These are phyloP conservation scores for Pleurotus tuoliensis DNA, from an alignment of 768 basidiomycete genomes.

Conservation along the genomic window DNA sequence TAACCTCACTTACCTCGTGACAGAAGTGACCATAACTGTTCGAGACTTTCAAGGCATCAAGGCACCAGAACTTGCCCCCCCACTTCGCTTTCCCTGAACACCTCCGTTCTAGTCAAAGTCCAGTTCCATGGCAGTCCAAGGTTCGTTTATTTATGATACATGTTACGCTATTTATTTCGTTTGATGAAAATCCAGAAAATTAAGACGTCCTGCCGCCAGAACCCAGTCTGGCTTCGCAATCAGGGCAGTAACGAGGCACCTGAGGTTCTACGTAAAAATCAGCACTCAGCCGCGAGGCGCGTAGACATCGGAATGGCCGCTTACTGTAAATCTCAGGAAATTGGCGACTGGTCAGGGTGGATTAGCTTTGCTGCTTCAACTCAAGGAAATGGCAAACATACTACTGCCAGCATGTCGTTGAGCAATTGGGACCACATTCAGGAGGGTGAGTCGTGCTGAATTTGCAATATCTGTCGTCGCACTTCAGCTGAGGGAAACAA, in stretches of 20 bases:
- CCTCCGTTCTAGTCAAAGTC: no score
- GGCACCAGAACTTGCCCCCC: no score
- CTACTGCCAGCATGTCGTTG: constrained; percentile 74
- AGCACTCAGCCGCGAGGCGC: no score
- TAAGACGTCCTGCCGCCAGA: background rate
- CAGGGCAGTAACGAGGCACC: background rate
- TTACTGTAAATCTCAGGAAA: constrained; percentile 69
- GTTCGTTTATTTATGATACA: background rate
- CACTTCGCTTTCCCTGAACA: no score
- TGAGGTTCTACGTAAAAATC: background rate
- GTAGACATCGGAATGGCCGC: constrained; percentile 19
- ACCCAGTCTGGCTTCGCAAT: constrained; percentile 2
- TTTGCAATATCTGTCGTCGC: constrained; percentile 62
- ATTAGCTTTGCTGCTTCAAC: constrained; percentile 8
- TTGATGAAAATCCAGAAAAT: background rate
- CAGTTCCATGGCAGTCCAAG: background rate
- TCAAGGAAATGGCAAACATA: constrained; percentile 31
- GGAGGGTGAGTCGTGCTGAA: constrained; percentile 64
- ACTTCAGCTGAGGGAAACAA: constrained; percentile 47
- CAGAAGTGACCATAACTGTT: no score
- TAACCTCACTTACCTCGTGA: no score
- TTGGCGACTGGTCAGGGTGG: constrained; percentile 46
- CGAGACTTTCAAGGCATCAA: no score
- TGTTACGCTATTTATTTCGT: no score
- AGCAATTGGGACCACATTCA: constrained; percentile 58